phyloP scores from a whole-genome alignment of 1,284 basidiomycete genomes.

The Abortiporus biennis region DNA sequence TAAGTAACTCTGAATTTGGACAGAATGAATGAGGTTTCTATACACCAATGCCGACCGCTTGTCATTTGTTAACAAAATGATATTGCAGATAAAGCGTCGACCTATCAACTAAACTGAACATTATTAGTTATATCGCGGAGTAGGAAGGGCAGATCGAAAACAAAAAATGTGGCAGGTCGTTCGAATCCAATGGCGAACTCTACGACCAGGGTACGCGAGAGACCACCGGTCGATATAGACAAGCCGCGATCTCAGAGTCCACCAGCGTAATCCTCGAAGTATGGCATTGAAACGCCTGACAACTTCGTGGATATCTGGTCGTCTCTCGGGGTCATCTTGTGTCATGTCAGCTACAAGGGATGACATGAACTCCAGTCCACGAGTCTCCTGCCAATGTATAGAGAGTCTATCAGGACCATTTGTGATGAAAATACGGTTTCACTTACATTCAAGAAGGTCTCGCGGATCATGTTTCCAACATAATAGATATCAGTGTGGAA shows the following conservation, averaged over 20 bases:
- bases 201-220: too few species aligned
- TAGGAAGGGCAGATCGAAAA: too few species aligned
- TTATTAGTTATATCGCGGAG: too few species aligned
- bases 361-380: constrained; percentile 9
- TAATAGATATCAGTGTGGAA: constrained; percentile 25
- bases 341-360: constrained; percentile 8
- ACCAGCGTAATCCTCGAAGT: neutral
- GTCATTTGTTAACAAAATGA: too few species aligned
- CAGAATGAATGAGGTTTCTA: too few species aligned
- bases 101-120: too few species aligned
- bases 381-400: neutral
- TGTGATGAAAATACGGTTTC: neutral
- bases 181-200: too few species aligned
- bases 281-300: constrained; percentile 8
- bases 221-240: too few species aligned
- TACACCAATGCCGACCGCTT: too few species aligned
- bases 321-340: constrained; percentile 4
- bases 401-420: neutral
- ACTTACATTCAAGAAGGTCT: constrained; percentile 8
- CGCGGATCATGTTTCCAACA: constrained; percentile 26
- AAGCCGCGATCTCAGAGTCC: constrained; percentile 6
- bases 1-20: too few species aligned
- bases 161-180: too few species aligned
- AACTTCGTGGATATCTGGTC: constrained; percentile 10
- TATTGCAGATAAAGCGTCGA: too few species aligned